Percentiles rank a stretch among this genome's conserved stretches.
phyloP scores from a whole-genome alignment of 2,329 filamentous ascomycete genomes.

The Penicillium sp. region DNA sequence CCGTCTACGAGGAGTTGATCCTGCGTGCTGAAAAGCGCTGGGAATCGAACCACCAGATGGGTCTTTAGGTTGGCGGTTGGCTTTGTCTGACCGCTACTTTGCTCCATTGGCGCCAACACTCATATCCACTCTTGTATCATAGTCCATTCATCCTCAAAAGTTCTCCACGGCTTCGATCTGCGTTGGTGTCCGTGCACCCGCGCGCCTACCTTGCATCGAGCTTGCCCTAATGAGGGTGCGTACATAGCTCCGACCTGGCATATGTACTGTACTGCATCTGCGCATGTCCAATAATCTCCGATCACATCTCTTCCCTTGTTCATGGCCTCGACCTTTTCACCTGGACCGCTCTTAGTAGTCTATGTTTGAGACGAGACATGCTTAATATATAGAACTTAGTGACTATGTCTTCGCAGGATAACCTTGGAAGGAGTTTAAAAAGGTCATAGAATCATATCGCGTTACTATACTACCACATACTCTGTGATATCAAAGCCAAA shows the following conservation, averaged over 20 bases:
- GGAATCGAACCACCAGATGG: constrained; percentile 31
- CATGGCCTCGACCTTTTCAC: not conserved
- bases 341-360: not conserved
- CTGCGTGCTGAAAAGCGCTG: constrained; percentile 63
- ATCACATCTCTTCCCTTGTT: not conserved
- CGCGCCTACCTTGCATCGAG: constrained; percentile 11
- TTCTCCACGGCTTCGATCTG: constrained; percentile 1
- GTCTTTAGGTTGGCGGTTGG: constrained; percentile 11
- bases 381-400: constrained; percentile 10
- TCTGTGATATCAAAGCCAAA: not conserved
- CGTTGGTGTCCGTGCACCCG: constrained; percentile 4
- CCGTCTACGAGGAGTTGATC: constrained; percentile 91
- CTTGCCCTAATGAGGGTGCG: constrained; percentile 1
- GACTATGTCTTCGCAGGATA: not conserved
- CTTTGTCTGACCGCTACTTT: not conserved
- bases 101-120: constrained; percentile 1
- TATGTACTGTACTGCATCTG: constrained; percentile 4
- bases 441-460: constrained; percentile 26
- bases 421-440: not conserved
- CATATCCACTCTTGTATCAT: constrained; percentile 16
- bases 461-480: constrained; percentile 18
- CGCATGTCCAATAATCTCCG: not conserved
- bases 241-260: not conserved
- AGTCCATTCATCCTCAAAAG: constrained; percentile 1
- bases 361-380: not conserved